Evolutionary conservation across 1,284 basidiomycete species (phyloP).

Genomic region (Phenoliferia sp.): DNA sequence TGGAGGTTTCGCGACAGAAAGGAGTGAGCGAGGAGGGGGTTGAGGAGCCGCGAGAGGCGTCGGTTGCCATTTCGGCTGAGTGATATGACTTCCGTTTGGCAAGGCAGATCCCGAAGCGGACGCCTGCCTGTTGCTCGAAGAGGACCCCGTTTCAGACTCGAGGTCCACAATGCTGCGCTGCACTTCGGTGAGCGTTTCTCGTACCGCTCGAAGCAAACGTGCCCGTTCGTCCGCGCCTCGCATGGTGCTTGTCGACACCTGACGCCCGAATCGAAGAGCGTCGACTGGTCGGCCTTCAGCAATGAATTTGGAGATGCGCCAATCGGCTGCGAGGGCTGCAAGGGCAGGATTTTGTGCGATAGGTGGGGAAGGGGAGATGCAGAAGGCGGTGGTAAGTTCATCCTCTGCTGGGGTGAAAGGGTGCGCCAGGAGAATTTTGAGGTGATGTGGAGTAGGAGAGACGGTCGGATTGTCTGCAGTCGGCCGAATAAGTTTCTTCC

Average conservation of each 20-base stretch:
- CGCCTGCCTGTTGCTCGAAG: not conserved
- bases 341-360: not conserved
- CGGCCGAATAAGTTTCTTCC: not conserved
- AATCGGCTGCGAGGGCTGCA: constrained; percentile 19
- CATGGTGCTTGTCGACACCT: not conserved
- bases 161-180: constrained; percentile 20
- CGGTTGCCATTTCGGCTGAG: constrained; percentile 30
- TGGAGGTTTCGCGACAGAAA: not conserved
- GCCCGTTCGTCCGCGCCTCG: constrained; percentile 15
- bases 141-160: not conserved
- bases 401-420: constrained; percentile 21
- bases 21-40: constrained; percentile 12
- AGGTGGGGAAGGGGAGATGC: constrained; percentile 6
- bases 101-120: not conserved
- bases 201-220: constrained; percentile 21
- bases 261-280: constrained; percentile 19
- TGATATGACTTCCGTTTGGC: constrained; percentile 5
- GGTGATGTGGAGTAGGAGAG: constrained; percentile 17
- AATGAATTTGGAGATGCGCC: constrained; percentile 29
- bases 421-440: constrained; percentile 18
- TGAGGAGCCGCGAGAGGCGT: not conserved
- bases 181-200: constrained; percentile 20
- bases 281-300: constrained; percentile 22
- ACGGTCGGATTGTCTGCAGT: constrained; percentile 16
- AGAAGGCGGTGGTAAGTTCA: constrained; percentile 19